Conservation (phyloP, 2,329 filamentous ascomycete genomes). For the Pezicula carpinea region DNA sequence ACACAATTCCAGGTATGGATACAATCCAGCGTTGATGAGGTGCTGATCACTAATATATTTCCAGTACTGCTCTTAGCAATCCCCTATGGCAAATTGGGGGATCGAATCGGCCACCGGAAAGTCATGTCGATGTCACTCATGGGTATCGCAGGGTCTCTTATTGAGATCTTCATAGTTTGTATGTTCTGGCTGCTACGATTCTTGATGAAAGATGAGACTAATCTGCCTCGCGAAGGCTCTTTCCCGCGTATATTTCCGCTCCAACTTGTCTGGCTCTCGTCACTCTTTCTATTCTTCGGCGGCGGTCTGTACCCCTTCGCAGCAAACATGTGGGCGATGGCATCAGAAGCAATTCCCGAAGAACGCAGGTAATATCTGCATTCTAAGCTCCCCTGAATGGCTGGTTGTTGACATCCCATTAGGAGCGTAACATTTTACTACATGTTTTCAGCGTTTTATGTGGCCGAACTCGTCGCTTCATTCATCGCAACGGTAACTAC, state of each 20-base stretch:
- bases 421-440: constrained; percentile 28
- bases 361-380: constrained; percentile 15
- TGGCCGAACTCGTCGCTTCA: constrained; percentile 25
- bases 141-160: constrained; percentile 19
- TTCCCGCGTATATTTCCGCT: constrained; percentile 22
- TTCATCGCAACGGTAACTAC: constrained; percentile 22
- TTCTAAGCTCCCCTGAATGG: background rate
- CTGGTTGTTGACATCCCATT: background rate
- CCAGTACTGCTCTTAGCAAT: constrained; percentile 26
- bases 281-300: constrained; percentile 22
- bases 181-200: constrained; percentile 3
- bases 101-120: constrained; percentile 21
- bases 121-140: constrained; percentile 23
- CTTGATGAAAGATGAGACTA: background rate
- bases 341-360: constrained; percentile 21
- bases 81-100: constrained; percentile 25
- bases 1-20: constrained; percentile 24
- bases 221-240: constrained; percentile 16
- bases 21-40: background rate
- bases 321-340: constrained; percentile 28
- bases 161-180: constrained; percentile 26
- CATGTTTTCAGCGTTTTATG: constrained; percentile 28
- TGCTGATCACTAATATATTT: background rate
- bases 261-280: constrained; percentile 25
- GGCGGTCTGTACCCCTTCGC: constrained; percentile 26